Conservation (phyloP, 1,139 yeast species). For the Debaryomyces subglobosus region DNA sequence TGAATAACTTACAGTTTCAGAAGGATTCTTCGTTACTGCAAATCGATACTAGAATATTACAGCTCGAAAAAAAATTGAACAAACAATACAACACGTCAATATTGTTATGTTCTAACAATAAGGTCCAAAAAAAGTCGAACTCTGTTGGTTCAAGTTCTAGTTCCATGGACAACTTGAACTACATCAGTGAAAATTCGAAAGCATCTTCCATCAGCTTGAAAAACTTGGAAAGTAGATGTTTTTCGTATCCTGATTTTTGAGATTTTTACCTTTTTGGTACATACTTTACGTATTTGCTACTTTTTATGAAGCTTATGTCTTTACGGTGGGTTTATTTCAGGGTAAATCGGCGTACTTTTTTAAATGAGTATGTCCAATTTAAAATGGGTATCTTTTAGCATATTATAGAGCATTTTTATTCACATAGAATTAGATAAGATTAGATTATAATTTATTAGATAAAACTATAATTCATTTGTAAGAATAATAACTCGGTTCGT, state of each 20-base stretch:
- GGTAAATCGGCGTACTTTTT: background rate
- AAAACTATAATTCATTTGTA: background rate
- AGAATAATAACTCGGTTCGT: background rate
- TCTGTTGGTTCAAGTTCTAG: constrained; percentile 2
- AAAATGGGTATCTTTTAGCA: constrained; percentile 3
- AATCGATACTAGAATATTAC: constrained; percentile 35
- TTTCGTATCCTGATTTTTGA: constrained; percentile 25
- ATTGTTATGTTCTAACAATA: constrained; percentile 2
- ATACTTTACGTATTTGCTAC: background rate
- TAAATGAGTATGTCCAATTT: background rate
- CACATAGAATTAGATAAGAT: background rate
- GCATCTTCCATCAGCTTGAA: constrained; percentile 15
- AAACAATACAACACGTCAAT: constrained; percentile 27
- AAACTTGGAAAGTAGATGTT: constrained; percentile 29
- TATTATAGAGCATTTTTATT: constrained; percentile 1
- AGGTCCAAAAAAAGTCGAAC: background rate
- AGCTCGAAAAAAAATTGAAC: constrained; percentile 36
- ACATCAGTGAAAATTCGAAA: constrained; percentile 1
- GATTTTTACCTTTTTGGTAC: background rate
- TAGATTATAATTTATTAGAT: background rate
- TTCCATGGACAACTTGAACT: constrained; percentile 1
- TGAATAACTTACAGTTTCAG: constrained; percentile 44
- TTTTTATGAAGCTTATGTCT: constrained; percentile 1
- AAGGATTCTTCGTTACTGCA: constrained; percentile 35
- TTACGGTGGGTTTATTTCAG: constrained; percentile 6